Evolutionary conservation across 2,329 filamentous ascomycete species (phyloP).

Genomic region (Aureobasidium musti): DNA sequence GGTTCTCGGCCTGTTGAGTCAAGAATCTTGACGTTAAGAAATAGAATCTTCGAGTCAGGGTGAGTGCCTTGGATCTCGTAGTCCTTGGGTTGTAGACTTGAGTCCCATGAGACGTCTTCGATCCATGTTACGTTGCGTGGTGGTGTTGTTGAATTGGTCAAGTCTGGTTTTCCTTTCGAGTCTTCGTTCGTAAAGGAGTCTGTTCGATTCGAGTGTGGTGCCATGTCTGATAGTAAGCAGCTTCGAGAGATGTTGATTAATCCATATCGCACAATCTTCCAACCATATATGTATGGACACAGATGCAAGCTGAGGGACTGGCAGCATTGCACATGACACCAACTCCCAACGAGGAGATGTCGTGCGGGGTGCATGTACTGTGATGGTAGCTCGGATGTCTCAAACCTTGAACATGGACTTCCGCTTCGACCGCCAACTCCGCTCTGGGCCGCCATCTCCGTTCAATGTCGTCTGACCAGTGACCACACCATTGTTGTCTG

Average conservation of each 20-base stretch:
- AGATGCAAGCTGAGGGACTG: no score
- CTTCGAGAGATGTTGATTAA: no score
- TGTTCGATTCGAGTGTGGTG: background rate
- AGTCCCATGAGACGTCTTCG: background rate
- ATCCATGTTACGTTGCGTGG: background rate
- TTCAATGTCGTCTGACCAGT: no score
- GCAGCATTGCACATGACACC: background rate
- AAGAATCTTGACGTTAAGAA: conserved; percentile 46
- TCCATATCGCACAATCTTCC: background rate
- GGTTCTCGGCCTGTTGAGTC: conserved; percentile 45
- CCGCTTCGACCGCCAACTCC: background rate
- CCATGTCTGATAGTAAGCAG: no score
- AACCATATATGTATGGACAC: background rate
- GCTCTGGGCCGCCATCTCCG: background rate
- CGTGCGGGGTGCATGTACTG: background rate
- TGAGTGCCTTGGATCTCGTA: conserved; percentile 44
- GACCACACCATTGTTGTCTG: no score
- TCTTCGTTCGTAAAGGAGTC: background rate
- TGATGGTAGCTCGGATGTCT: background rate
- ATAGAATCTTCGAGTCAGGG: conserved; percentile 42
- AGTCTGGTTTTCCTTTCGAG: background rate
- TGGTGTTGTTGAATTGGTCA: background rate
- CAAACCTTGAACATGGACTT: background rate
- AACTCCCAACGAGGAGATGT: background rate
- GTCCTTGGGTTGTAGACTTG: conserved; percentile 39